Evolutionary conservation across 1,139 yeast species (phyloP).

Genomic region (Lodderomyces parapsilosis): DNA sequence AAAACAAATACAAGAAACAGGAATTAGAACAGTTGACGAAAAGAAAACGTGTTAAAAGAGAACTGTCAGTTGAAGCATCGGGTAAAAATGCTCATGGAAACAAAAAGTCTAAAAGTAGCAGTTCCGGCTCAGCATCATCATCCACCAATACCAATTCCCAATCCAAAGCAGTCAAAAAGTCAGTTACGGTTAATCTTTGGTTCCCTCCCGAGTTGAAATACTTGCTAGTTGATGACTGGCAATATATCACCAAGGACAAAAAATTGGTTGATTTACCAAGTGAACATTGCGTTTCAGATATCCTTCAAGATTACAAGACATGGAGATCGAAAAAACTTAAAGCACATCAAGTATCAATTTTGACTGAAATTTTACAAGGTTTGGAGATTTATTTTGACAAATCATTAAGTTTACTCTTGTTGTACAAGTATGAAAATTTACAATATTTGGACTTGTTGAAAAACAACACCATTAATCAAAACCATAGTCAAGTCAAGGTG

Average conservation of each 20-base stretch:
- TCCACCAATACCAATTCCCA: conserved; percentile 1
- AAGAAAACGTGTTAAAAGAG: conserved; percentile 15
- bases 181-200: conserved; percentile 15
- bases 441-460: conserved; percentile 63
- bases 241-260: conserved; percentile 75
- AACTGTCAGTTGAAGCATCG: conserved; percentile 4
- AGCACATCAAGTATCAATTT: conserved; percentile 45
- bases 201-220: conserved; percentile 62
- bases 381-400: conserved; percentile 75
- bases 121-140: not conserved
- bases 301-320: conserved; percentile 45
- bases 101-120: not conserved
- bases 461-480: conserved; percentile 26
- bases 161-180: conserved; percentile 1
- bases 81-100: not conserved
- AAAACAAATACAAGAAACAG: conserved; percentile 67
- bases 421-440: conserved; percentile 82
- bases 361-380: conserved; percentile 69
- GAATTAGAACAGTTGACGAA: conserved; percentile 51
- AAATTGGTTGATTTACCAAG: conserved; percentile 62
- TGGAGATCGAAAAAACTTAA: conserved; percentile 13
- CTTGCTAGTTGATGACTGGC: conserved; percentile 90
- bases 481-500: conserved; percentile 33
- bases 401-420: conserved; percentile 65
- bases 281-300: conserved; percentile 46